phyloP scores from a whole-genome alignment of 768 basidiomycete species.

The Porpolomopsis calyptriformis region DNA sequence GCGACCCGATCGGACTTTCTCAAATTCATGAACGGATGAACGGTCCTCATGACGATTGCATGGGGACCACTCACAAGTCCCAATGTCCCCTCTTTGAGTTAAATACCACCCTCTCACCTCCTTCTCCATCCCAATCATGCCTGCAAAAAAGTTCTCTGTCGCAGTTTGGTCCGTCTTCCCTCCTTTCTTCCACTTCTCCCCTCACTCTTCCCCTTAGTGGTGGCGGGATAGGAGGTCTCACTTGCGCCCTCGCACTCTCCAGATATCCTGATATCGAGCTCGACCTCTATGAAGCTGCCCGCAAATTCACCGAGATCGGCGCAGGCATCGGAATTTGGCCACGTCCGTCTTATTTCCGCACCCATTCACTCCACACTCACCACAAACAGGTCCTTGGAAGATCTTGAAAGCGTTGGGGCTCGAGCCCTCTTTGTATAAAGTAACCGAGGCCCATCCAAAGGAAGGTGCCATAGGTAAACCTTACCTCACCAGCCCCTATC shows the following conservation, averaged over 20 bases:
- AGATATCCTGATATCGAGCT: constrained; percentile 45
- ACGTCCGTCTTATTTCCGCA: constrained; percentile 17
- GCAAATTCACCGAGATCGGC: constrained; percentile 43
- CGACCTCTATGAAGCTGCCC: constrained; percentile 44
- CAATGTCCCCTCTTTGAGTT: no score
- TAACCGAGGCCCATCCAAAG: constrained; percentile 26
- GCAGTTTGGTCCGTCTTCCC: not conserved
- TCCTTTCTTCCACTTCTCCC: not conserved
- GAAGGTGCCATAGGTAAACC: constrained; percentile 28
- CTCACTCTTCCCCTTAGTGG: constrained; percentile 25
- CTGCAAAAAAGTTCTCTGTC: not conserved
- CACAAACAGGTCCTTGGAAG: constrained; percentile 35
- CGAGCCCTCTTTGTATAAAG: constrained; percentile 33
- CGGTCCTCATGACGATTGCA: no score
- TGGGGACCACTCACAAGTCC: no score
- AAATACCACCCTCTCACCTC: no score
- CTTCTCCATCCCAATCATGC: no score
- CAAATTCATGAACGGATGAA: no score
- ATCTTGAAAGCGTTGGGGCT: constrained; percentile 35
- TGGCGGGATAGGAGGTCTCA: constrained; percentile 41
- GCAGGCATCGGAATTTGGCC: constrained; percentile 50
- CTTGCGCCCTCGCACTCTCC: constrained; percentile 35
- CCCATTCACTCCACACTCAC: not conserved
- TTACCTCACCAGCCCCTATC: not conserved
- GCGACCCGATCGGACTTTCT: no score